Conservation (phyloP, 805 yeast genomes). For the Priceomyces haplophilus region DNA sequence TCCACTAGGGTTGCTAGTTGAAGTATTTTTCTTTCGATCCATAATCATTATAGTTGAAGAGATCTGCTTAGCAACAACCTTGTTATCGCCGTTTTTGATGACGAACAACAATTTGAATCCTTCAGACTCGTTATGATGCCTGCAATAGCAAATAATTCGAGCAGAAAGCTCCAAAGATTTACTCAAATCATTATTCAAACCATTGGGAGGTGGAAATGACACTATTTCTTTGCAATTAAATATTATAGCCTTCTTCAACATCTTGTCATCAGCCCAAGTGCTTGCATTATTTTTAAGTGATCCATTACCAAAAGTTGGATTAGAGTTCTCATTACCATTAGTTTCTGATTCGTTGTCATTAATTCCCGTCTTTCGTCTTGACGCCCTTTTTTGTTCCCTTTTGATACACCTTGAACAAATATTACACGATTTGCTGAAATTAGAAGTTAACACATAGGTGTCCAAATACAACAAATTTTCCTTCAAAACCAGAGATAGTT, state of each 20-base stretch:
- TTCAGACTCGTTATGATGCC: slow-evolving; percentile 86
- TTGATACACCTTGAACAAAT: slow-evolving; percentile 88
- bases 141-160: slow-evolving; percentile 90
- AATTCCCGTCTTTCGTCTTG: slow-evolving; percentile 77
- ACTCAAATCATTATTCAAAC: slow-evolving; percentile 27
- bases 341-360: slow-evolving; percentile 9
- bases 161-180: slow-evolving; percentile 53
- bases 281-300: slow-evolving; percentile 53
- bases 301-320: slow-evolving; percentile 18
- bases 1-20: slow-evolving; percentile 12
- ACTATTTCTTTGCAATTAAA: slow-evolving; percentile 89
- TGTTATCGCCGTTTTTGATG: slow-evolving; percentile 57
- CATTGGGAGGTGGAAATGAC: slow-evolving; percentile 61
- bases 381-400: slow-evolving; percentile 91
- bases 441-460: slow-evolving; percentile 71
- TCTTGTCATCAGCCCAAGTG: slow-evolving; percentile 70
- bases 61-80: slow-evolving; percentile 66
- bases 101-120: slow-evolving; percentile 78
- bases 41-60: slow-evolving; percentile 83
- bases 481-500: slow-evolving; percentile 38
- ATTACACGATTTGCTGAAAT: slow-evolving; percentile 49
- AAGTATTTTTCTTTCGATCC: slow-evolving; percentile 78
- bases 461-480: slow-evolving; percentile 66
- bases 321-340: slow-evolving; percentile 7
- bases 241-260: slow-evolving; percentile 78